phyloP scores from a whole-genome alignment of 2,329 filamentous ascomycete genomes.

The Aphanoascus verrucosus region DNA sequence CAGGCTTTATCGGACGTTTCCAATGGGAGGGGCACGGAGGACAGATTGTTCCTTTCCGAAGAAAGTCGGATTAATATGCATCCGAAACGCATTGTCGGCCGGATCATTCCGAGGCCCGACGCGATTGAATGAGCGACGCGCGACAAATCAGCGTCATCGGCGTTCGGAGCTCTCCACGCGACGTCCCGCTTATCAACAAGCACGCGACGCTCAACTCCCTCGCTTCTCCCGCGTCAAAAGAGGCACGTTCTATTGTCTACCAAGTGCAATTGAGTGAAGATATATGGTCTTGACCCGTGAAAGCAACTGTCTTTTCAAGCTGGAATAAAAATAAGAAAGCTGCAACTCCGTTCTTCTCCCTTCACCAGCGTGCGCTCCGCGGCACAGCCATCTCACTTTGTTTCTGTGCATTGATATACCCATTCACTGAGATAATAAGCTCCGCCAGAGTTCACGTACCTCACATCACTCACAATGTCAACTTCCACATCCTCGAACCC shows the following conservation, averaged over 20 bases:
- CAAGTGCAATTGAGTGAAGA: not conserved
- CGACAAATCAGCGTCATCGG: too few species aligned
- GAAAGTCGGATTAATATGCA: too few species aligned
- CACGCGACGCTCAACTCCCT: not conserved
- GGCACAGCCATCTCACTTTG: not conserved
- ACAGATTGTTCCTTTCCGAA: too few species aligned
- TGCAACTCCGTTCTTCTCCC: not conserved
- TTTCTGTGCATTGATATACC: not conserved
- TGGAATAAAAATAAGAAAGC: not conserved
- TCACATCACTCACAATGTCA: conserved; percentile 8
- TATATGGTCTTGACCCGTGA: not conserved
- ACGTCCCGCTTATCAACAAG: not conserved
- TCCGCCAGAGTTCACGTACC: not conserved
- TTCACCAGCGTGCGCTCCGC: not conserved
- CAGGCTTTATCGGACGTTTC: too few species aligned
- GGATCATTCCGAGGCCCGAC: too few species aligned
- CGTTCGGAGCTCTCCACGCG: not conserved
- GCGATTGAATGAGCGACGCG: too few species aligned
- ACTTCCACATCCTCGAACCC: conserved; percentile 27
- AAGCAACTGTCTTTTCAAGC: not conserved
- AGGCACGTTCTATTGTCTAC: not conserved
- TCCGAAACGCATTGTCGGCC: too few species aligned
- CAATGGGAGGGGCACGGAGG: too few species aligned
- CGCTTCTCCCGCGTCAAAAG: not conserved
- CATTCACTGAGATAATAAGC: conserved; percentile 4